These are phyloP conservation scores for Phyllostachys edulis DNA, from an alignment of 176 grass and related monocot genomes.

Conservation along the genomic window DNA sequence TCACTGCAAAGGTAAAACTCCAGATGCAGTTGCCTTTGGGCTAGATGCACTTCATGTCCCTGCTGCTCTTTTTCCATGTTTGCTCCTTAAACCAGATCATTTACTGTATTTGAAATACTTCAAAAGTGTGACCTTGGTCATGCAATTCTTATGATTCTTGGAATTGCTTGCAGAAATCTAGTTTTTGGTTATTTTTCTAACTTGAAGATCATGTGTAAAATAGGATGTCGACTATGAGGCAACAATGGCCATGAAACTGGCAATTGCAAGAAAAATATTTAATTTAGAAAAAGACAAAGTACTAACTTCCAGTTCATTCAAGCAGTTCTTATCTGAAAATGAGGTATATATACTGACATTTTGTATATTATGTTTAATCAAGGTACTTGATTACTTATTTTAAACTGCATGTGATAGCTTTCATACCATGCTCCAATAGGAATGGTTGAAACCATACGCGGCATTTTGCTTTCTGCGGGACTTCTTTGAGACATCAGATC, in stretches of 20 bases:
- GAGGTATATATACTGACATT: slow-evolving; percentile 57
- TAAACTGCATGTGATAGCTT: slow-evolving; percentile 17
- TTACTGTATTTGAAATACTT: background rate
- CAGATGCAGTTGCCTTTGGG: background rate
- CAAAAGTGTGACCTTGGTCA: background rate
- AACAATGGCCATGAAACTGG: slow-evolving; percentile 71
- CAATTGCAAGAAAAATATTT: slow-evolving; percentile 89
- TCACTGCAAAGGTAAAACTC: background rate
- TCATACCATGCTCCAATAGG: slow-evolving; percentile 51
- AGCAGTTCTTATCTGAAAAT: slow-evolving; percentile 90
- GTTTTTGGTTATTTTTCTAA: slow-evolving; percentile 20
- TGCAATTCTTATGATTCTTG: background rate
- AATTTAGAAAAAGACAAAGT: slow-evolving; percentile 84
- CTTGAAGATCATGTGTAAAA: slow-evolving; percentile 6
- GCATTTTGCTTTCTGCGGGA: slow-evolving; percentile 96
- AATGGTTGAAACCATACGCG: slow-evolving; percentile 99
- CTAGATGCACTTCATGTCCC: background rate
- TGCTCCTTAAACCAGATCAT: slow-evolving; percentile 13
- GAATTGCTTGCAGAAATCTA: background rate
- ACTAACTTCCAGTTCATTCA: slow-evolving; percentile 75
- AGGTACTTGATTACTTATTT: slow-evolving; percentile 27
- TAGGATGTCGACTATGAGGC: slow-evolving; percentile 96
- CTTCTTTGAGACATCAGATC: slow-evolving; percentile 98
- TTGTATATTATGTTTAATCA: slow-evolving; percentile 23
- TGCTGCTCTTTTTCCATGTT: background rate